phyloP scores from a whole-genome alignment of 1,139 yeast species.

The Kodamaea sp. region DNA sequence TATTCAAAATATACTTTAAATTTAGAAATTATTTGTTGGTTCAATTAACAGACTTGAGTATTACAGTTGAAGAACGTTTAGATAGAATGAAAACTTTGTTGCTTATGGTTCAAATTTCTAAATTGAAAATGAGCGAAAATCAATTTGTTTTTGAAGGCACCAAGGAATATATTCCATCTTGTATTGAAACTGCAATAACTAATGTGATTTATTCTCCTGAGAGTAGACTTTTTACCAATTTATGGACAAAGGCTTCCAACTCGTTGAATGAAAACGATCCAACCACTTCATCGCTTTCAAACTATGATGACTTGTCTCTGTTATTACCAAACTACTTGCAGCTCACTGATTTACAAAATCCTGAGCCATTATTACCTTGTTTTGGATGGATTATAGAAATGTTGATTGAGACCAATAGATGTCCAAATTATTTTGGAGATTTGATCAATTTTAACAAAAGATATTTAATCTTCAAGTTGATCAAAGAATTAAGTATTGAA shows the following conservation, averaged over 20 bases:
- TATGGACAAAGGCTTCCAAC: constrained; percentile 60
- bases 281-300: constrained; percentile 15
- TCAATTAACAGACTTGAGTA: constrained; percentile 61
- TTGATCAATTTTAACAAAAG: constrained; percentile 43
- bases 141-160: constrained; percentile 50
- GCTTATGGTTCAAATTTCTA: constrained; percentile 61
- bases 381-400: constrained; percentile 63
- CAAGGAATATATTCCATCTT: constrained; percentile 64
- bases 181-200: constrained; percentile 75
- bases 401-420: constrained; percentile 34
- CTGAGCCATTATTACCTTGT: constrained; percentile 62
- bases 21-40: constrained; percentile 60
- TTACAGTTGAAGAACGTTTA: constrained; percentile 56
- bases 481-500: constrained; percentile 42
- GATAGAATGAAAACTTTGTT: constrained; percentile 70
- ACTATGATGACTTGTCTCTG: constrained; percentile 29
- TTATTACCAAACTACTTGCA: constrained; percentile 34
- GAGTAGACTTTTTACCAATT: constrained; percentile 60
- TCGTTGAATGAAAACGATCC: constrained; percentile 22
- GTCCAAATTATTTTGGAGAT: constrained; percentile 31
- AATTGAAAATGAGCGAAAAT: constrained; percentile 67
- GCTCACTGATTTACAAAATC: constrained; percentile 26
- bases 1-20: constrained; percentile 65
- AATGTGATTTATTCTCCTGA: constrained; percentile 80
- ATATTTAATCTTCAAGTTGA: constrained; percentile 39